A percentile compares a stretch with the other conserved stretches of the same genome.
These are phyloP conservation scores for Aspergillus campestris DNA, from an alignment of 495 filamentous ascomycete species.

Conservation along the genomic window DNA sequence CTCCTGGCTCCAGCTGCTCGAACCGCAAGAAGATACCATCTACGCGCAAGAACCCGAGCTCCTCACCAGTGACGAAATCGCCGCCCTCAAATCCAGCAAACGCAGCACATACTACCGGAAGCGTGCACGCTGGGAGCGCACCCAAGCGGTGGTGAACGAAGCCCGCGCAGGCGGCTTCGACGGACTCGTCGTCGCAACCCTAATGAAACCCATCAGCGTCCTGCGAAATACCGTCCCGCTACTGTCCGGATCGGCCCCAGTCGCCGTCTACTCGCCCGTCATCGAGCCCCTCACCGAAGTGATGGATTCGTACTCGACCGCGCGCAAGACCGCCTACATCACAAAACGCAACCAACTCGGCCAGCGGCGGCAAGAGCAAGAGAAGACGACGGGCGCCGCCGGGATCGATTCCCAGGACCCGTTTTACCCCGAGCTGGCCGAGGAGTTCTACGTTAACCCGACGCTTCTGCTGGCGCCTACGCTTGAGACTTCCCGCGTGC, in stretches of 20 bases:
- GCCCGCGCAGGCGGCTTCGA: conserved; percentile 70
- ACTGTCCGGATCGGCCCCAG: conserved; percentile 69
- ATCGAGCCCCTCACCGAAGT: conserved; percentile 68
- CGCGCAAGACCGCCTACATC: conserved; percentile 65
- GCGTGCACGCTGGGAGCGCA: conserved; percentile 66
- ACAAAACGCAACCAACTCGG: conserved; percentile 28
- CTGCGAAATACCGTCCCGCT: conserved; percentile 66
- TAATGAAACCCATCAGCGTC: conserved; percentile 71
- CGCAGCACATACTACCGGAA: conserved; percentile 78
- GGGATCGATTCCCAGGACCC: conserved; percentile 26
- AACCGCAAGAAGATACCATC: conserved; percentile 61
- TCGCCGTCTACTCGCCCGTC: conserved; percentile 74
- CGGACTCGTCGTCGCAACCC: conserved; percentile 69
- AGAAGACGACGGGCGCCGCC: conserved; percentile 8
- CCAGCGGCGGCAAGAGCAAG: conserved; percentile 10
- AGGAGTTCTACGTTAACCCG: conserved; percentile 77
- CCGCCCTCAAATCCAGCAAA: conserved; percentile 63
- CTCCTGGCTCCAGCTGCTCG: conserved; percentile 82
- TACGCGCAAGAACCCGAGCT: conserved; percentile 52
- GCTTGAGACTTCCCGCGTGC: conserved; percentile 66
- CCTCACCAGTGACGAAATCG: conserved; percentile 46
- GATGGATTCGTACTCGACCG: conserved; percentile 71
- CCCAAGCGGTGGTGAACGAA: conserved; percentile 58
- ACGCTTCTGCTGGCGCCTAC: conserved; percentile 69
- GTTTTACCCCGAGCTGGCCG: conserved; percentile 41